These are phyloP conservation scores for Hagleromyces aurorensis DNA, from an alignment of 805 yeast genomes.

Conservation along the genomic window DNA sequence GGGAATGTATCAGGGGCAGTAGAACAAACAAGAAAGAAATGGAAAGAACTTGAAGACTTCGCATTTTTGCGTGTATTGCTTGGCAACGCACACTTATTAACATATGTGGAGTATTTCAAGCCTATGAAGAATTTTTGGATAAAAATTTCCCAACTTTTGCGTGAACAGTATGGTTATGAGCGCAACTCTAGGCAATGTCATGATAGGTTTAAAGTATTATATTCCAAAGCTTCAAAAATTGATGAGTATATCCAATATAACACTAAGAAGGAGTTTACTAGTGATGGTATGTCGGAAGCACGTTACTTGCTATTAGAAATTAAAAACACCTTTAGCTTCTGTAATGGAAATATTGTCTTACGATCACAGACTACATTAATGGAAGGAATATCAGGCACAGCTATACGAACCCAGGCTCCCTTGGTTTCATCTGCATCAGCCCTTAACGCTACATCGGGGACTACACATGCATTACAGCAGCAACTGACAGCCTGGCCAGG, in stretches of 20 bases:
- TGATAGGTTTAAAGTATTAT: conserved; percentile 25
- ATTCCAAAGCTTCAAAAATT: conserved; percentile 14
- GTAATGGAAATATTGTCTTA: conserved; percentile 19
- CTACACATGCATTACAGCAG: conserved; percentile 1
- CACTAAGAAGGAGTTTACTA: not conserved
- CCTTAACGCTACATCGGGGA: not conserved
- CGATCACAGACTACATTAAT: conserved; percentile 8
- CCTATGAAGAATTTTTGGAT: conserved; percentile 28
- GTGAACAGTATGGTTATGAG: conserved; percentile 11
- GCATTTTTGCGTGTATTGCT: conserved; percentile 16
- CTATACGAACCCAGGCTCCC: not conserved
- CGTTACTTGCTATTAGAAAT: conserved; percentile 11
- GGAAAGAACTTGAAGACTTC: conserved; percentile 20
- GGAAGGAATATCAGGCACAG: not conserved
- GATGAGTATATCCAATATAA: conserved; percentile 4
- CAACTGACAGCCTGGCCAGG: conserved; percentile 1
- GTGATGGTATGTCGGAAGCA: conserved; percentile 7
- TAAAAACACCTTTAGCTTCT: conserved; percentile 12
- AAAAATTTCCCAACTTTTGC: conserved; percentile 16
- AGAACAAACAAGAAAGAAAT: conserved; percentile 20
- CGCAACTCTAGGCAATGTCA: conserved; percentile 28
- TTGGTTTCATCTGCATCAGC: conserved; percentile 1
- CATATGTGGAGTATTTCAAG: conserved; percentile 22
- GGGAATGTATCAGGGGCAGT: too few species aligned
- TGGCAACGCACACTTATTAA: conserved; percentile 15